Conservation (phyloP, 768 basidiomycete genomes). For the Lentinula boryana region DNA sequence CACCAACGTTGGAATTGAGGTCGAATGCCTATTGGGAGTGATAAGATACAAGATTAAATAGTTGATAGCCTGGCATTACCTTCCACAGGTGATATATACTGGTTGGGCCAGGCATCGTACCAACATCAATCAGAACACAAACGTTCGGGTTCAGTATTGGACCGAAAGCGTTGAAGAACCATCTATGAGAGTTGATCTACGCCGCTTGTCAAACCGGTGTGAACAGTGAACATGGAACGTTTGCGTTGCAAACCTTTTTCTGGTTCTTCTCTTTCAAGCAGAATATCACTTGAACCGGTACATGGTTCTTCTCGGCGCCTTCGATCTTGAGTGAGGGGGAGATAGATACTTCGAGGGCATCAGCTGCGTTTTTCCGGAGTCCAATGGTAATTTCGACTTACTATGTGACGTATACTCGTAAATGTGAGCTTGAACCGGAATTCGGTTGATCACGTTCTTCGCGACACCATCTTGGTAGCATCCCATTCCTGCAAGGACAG, state of each 20-base stretch:
- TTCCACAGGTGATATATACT: conserved; percentile 77
- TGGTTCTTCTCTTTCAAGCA: conserved; percentile 91
- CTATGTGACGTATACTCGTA: conserved; percentile 94
- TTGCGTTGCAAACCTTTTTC: conserved; percentile 46
- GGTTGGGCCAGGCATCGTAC: conserved; percentile 64
- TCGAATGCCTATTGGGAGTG: conserved; percentile 64
- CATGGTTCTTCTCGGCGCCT: conserved; percentile 69
- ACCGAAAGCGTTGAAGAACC: conserved; percentile 93
- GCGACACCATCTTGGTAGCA: conserved; percentile 93
- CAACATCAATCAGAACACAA: conserved; percentile 87
- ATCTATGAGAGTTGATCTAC: conserved; percentile 82
- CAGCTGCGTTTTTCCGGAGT: background rate
- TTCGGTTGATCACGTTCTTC: conserved; percentile 79
- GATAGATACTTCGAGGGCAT: conserved; percentile 56
- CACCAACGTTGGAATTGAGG: conserved; percentile 84
- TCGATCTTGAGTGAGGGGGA: conserved; percentile 77
- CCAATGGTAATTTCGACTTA: conserved; percentile 25
- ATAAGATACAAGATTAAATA: background rate
- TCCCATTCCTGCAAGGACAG: conserved; percentile 89
- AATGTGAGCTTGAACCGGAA: conserved; percentile 82
- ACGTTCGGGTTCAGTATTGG: conserved; percentile 85
- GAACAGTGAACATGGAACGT: too few relatives aligned
- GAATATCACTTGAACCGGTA: conserved; percentile 91
- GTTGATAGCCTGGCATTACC: conserved; percentile 12
- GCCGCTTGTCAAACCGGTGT: background rate